A percentile compares a stretch with the other conserved stretches of the same genome.
Evolutionary conservation across 2,329 filamentous ascomycete genomes (phyloP).

Genomic region (Zymoseptoria passerinii): DNA sequence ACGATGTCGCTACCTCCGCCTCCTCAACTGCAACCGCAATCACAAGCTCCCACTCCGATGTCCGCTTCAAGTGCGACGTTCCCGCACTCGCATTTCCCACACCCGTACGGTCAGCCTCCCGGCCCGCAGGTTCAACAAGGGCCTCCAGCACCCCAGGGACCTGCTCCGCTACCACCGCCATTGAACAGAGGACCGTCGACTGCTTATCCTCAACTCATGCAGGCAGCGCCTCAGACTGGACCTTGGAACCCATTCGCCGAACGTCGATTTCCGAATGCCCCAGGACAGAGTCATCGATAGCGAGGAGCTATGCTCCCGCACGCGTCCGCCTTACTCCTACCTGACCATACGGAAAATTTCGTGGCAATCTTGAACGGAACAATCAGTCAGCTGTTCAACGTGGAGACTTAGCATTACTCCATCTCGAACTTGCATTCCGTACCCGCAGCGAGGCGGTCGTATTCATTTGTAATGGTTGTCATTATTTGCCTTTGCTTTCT

Average conservation of each 20-base stretch:
- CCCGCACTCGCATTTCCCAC: constrained; percentile 1
- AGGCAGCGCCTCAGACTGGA: constrained; percentile 27
- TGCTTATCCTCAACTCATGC: constrained; percentile 21
- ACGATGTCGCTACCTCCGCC: constrained; percentile 21
- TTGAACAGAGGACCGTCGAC: constrained; percentile 6
- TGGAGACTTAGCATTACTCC: neutral
- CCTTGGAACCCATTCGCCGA: constrained; percentile 29
- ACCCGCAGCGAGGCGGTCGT: neutral
- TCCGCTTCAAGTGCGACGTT: neutral
- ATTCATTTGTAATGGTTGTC: neutral
- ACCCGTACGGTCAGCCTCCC: constrained; percentile 14
- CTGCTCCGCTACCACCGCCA: constrained; percentile 17
- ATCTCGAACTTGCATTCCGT: neutral
- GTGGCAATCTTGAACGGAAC: neutral
- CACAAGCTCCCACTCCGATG: neutral
- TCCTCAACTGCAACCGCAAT: constrained; percentile 5
- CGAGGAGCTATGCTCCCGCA: neutral
- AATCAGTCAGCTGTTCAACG: neutral
- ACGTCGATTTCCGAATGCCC: constrained; percentile 4
- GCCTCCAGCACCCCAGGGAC: too few relatives aligned
- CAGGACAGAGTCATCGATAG: neutral
- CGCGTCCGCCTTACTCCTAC: neutral
- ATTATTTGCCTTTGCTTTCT: neutral
- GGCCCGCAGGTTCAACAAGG: constrained; percentile 18
- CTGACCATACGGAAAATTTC: neutral